Conservation (phyloP, 2,329 filamentous ascomycete species). For the Cladosporium sp. region DNA sequence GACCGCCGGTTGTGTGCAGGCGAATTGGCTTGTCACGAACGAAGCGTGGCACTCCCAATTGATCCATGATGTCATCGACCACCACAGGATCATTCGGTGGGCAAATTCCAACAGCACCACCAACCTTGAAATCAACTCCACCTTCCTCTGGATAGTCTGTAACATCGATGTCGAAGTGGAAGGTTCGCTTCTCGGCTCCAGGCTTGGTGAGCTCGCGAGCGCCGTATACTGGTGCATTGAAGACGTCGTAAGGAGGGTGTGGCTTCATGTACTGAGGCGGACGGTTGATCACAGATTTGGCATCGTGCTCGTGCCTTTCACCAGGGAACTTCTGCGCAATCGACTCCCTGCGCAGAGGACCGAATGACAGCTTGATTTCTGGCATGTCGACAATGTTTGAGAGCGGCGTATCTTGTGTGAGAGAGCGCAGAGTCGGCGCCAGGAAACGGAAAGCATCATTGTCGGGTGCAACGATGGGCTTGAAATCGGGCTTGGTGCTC, state of each 20-base stretch:
- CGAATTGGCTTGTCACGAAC: conserved; percentile 81
- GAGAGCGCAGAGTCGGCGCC: conserved; percentile 71
- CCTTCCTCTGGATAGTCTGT: conserved; percentile 87
- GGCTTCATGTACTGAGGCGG: conserved; percentile 91
- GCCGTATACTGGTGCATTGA: conserved; percentile 81
- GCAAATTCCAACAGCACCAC: conserved; percentile 90
- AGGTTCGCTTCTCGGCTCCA: conserved; percentile 94
- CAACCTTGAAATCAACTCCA: conserved; percentile 91
- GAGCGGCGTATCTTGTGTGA: conserved; percentile 70
- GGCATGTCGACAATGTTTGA: conserved; percentile 73
- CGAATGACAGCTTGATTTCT: conserved; percentile 67
- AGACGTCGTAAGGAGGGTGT: conserved; percentile 90
- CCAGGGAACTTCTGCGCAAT: conserved; percentile 60
- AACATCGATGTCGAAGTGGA: conserved; percentile 95
- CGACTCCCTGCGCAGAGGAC: conserved; percentile 32
- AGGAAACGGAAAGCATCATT: conserved; percentile 84
- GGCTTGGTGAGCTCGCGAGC: conserved; percentile 82
- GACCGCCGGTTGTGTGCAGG: conserved; percentile 74
- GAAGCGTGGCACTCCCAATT: conserved; percentile 77
- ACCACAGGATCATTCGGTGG: conserved; percentile 77
- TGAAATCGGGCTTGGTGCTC: conserved; percentile 45
- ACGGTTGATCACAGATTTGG: conserved; percentile 55
- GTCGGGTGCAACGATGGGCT: conserved; percentile 64
- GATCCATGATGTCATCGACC: conserved; percentile 82
- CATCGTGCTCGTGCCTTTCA: conserved; percentile 46